A percentile compares a stretch with the other conserved stretches of the same genome.
These are phyloP conservation scores for Galium porrigens DNA, from an alignment of 305 asterid species.

Conservation along the genomic window DNA sequence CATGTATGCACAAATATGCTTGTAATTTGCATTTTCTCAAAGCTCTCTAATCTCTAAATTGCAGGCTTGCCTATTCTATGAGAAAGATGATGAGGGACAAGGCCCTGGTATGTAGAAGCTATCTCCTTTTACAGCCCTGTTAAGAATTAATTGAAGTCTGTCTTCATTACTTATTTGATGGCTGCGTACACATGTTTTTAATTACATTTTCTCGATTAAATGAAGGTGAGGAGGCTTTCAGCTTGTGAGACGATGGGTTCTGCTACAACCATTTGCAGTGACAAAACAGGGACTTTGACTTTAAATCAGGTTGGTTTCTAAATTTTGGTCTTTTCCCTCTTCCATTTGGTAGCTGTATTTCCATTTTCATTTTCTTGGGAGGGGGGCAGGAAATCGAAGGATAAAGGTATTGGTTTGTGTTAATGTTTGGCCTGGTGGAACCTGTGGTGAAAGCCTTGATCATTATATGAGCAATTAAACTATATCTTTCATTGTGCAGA, in stretches of 20 bases:
- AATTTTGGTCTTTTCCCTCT: neutral
- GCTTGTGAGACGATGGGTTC: slow-evolving; percentile 99
- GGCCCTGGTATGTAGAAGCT: slow-evolving; percentile 57
- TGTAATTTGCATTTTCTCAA: neutral
- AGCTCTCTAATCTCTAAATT: neutral
- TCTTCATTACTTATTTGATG: neutral
- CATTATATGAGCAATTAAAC: neutral
- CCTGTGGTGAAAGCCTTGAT: neutral
- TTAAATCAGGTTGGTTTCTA: slow-evolving; percentile 55
- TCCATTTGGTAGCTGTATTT: neutral
- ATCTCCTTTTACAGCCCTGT: slow-evolving; percentile 3
- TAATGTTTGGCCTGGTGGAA: neutral
- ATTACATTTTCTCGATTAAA: slow-evolving; percentile 7
- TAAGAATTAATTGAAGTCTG: neutral
- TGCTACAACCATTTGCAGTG: slow-evolving; percentile 94
- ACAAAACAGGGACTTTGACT: slow-evolving; percentile 92
- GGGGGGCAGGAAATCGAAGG: neutral
- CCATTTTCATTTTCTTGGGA: neutral
- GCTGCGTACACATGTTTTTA: neutral
- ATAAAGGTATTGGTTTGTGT: neutral
- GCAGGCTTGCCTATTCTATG: slow-evolving; percentile 96
- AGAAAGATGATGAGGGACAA: slow-evolving; percentile 98
- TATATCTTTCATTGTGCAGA: slow-evolving; percentile 27
- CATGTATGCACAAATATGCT: neutral
- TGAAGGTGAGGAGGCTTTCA: slow-evolving; percentile 90